Evolutionary conservation across 257 asterid species (phyloP).

Genomic region (Jaltomata sinuosa): DNA sequence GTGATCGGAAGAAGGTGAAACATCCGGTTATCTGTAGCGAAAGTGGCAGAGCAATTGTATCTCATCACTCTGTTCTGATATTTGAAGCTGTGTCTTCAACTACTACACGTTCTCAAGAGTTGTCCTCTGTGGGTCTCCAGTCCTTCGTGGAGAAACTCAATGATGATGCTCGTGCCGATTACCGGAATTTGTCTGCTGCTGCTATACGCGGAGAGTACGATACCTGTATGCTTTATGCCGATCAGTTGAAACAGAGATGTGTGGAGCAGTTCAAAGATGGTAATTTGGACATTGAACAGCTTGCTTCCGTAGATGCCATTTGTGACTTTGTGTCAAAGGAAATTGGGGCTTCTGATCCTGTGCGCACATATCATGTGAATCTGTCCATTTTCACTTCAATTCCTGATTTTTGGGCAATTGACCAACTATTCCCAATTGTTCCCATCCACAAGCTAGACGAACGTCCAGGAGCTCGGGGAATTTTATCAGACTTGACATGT

Average conservation of each 20-base stretch:
- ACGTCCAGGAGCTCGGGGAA: conserved; percentile 53
- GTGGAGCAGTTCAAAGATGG: conserved; percentile 91
- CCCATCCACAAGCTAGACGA: conserved; percentile 86
- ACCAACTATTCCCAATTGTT: conserved; percentile 75
- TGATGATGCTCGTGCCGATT: conserved; percentile 59
- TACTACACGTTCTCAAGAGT: conserved; percentile 30
- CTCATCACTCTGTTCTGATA: conserved; percentile 82
- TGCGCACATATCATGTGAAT: conserved; percentile 68
- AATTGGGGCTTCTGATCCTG: conserved; percentile 51
- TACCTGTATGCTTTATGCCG: conserved; percentile 49
- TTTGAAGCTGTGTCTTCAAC: conserved; percentile 72
- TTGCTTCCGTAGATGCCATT: conserved; percentile 76
- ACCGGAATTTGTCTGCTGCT: conserved; percentile 49
- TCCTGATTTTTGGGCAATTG: conserved; percentile 95
- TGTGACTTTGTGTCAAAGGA: conserved; percentile 66
- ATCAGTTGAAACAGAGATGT: conserved; percentile 78
- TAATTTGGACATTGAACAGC: conserved; percentile 54
- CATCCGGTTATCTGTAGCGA: conserved; percentile 92
- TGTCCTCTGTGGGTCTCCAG: conserved; percentile 35
- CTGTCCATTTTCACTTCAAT: conserved; percentile 83
- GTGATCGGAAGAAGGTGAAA: conserved; percentile 54
- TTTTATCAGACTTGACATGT: conserved; percentile 79
- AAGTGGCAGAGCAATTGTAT: conserved; percentile 94
- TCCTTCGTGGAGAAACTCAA: conserved; percentile 39
- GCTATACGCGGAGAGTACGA: conserved; percentile 63